phyloP scores from a whole-genome alignment of 108 stramenopile genomes.

The Skeletonema potamos region DNA sequence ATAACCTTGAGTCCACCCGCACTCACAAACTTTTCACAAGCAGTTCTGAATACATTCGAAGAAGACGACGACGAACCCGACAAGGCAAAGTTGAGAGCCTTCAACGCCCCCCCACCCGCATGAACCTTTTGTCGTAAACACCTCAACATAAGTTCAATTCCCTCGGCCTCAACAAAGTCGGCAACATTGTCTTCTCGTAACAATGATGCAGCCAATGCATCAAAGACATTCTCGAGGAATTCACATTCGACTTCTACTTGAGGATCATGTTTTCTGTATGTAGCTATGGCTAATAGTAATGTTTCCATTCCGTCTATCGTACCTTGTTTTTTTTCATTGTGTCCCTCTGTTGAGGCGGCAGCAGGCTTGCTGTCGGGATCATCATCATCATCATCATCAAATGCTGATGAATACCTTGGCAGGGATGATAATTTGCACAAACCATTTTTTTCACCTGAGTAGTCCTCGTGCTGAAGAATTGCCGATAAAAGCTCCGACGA shows the following conservation, averaged over 20 bases:
- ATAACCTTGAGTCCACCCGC: slow-evolving; percentile 71
- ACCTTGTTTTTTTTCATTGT: background rate
- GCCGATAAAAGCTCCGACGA: slow-evolving; percentile 58
- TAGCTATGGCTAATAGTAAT: slow-evolving; percentile 58
- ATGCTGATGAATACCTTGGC: slow-evolving; percentile 15
- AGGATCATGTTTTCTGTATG: slow-evolving; percentile 68
- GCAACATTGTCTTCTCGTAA: slow-evolving; percentile 53
- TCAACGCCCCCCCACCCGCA: slow-evolving; percentile 62
- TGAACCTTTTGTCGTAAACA: slow-evolving; percentile 76
- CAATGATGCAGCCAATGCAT: slow-evolving; percentile 54
- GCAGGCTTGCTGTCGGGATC: background rate
- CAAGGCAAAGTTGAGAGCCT: slow-evolving; percentile 66
- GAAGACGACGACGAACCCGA: slow-evolving; percentile 25
- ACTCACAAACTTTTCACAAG: slow-evolving; percentile 63
- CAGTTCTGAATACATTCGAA: slow-evolving; percentile 42
- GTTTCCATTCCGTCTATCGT: slow-evolving; percentile 69
- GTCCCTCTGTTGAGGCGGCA: background rate
- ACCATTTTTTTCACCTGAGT: slow-evolving; percentile 31
- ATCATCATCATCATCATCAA: slow-evolving; percentile 34
- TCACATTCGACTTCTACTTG: slow-evolving; percentile 64
- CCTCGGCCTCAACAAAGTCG: slow-evolving; percentile 69
- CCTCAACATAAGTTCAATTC: slow-evolving; percentile 71
- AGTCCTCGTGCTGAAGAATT: slow-evolving; percentile 66
- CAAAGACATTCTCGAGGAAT: slow-evolving; percentile 69
- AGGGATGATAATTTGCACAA: slow-evolving; percentile 10